Conservation (phyloP, 148 eudicot genomes). For the Rhododendron griersonianum region DNA sequence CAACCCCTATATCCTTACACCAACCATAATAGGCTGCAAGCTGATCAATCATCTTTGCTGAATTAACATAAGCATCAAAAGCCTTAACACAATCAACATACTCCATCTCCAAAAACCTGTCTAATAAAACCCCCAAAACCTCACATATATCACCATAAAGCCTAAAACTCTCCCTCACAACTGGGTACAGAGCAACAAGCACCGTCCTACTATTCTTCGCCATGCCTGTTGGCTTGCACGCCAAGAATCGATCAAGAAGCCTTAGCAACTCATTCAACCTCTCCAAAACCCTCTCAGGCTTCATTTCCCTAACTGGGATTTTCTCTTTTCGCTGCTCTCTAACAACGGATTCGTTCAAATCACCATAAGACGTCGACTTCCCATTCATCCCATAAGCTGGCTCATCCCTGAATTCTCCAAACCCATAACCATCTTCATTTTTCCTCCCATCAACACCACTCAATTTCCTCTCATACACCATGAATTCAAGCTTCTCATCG, state of each 20-base stretch:
- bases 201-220: conserved; percentile 39
- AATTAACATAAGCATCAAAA: conserved; percentile 42
- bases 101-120: conserved; percentile 45
- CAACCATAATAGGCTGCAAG: conserved; percentile 41
- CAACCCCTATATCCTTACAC: conserved; percentile 54
- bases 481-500: conserved; percentile 43
- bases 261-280: conserved; percentile 40
- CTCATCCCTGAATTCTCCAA: conserved; percentile 16
- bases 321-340: conserved; percentile 13
- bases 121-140: conserved; percentile 35
- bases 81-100: conserved; percentile 43
- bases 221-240: conserved; percentile 37
- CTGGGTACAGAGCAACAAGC: conserved; percentile 37
- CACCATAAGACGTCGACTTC: conserved; percentile 25
- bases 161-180: conserved; percentile 56
- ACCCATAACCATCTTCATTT: conserved; percentile 5
- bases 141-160: conserved; percentile 53
- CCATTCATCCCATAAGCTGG: conserved; percentile 14
- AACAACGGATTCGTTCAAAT: conserved; percentile 14
- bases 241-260: conserved; percentile 44
- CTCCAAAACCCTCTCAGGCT: conserved; percentile 37
- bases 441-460: conserved; percentile 6
- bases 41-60: conserved; percentile 54
- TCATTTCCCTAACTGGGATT: conserved; percentile 36
- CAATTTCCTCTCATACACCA: conserved; percentile 27